These are phyloP conservation scores for Arthrobotrys sinensis DNA, from an alignment of 2,329 filamentous ascomycete species.

Conservation along the genomic window DNA sequence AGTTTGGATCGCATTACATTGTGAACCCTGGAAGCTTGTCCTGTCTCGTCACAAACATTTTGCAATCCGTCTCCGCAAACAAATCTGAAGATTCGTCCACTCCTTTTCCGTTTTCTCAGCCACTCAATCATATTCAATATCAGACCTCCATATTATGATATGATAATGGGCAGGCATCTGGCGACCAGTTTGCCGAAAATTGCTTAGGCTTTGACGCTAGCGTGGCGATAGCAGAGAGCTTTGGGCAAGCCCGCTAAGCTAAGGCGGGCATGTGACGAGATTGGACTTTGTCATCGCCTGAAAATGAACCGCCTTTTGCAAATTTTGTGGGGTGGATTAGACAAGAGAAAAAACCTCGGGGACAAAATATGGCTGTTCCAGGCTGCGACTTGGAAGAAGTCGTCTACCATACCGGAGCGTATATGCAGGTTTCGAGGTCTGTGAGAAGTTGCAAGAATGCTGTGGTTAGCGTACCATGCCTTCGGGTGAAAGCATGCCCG, in stretches of 20 bases:
- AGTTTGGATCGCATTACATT: background rate
- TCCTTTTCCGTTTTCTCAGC: constrained; percentile 28
- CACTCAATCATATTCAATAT: constrained; percentile 34
- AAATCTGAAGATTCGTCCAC: constrained; percentile 25
- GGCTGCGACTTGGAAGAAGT: background rate
- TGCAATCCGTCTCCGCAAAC: constrained; percentile 7
- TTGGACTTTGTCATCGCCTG: constrained; percentile 24
- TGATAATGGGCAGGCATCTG: constrained; percentile 33
- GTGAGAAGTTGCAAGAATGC: constrained; percentile 24
- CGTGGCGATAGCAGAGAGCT: constrained; percentile 31
- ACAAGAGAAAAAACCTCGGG: background rate
- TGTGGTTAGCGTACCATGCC: constrained; percentile 35
- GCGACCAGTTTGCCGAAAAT: constrained; percentile 49
- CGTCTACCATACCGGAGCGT: background rate
- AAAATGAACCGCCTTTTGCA: background rate
- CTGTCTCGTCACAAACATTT: constrained; percentile 26
- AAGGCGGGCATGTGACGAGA: constrained; percentile 43
- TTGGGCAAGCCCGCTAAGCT: constrained; percentile 29
- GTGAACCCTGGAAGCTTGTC: constrained; percentile 16
- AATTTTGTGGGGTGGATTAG: background rate
- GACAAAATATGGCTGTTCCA: constrained; percentile 1
- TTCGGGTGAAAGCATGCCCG: constrained; percentile 38
- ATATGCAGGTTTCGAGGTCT: constrained; percentile 15
- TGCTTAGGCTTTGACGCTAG: constrained; percentile 45
- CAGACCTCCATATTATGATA: constrained; percentile 36